These are phyloP conservation scores for Wilhelminamyces savonicus DNA, from an alignment of 805 yeast species.

Conservation along the genomic window DNA sequence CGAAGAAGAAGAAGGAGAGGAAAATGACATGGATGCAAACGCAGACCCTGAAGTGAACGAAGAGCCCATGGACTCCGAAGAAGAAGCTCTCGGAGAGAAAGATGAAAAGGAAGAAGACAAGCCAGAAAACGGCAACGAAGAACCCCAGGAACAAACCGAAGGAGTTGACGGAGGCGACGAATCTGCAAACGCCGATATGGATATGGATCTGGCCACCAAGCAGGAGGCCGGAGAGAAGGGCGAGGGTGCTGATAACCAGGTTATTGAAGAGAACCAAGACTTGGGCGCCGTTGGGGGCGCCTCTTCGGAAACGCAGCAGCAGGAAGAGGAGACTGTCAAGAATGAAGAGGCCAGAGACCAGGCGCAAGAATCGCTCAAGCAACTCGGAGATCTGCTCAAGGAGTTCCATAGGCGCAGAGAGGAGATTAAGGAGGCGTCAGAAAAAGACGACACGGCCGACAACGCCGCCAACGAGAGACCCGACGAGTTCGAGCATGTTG, in stretches of 20 bases:
- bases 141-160: conserved; percentile 33
- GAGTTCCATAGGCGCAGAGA: conserved; percentile 88
- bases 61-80: conserved; percentile 19
- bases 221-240: conserved; percentile 58
- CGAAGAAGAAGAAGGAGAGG: conserved; percentile 9
- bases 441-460: conserved; percentile 41
- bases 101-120: conserved; percentile 21
- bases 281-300: conserved; percentile 62
- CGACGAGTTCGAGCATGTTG: conserved; percentile 80
- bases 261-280: conserved; percentile 55
- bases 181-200: conserved; percentile 41
- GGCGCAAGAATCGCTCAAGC: conserved; percentile 73
- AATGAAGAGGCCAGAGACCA: conserved; percentile 55
- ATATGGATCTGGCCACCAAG: conserved; percentile 53
- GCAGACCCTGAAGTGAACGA: conserved; percentile 26
- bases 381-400: conserved; percentile 85
- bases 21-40: conserved; percentile 9
- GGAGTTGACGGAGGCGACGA: conserved; percentile 50
- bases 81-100: conserved; percentile 23
- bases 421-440: conserved; percentile 69
- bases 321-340: conserved; percentile 32
- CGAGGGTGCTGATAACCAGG: conserved; percentile 54
- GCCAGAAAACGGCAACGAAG: conserved; percentile 15
- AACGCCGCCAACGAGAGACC: conserved; percentile 61
- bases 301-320: conserved; percentile 29